Base-by-base conservation (phyloP, 768 basidiomycete genomes). In the Boletus tomentosulus region DNA sequence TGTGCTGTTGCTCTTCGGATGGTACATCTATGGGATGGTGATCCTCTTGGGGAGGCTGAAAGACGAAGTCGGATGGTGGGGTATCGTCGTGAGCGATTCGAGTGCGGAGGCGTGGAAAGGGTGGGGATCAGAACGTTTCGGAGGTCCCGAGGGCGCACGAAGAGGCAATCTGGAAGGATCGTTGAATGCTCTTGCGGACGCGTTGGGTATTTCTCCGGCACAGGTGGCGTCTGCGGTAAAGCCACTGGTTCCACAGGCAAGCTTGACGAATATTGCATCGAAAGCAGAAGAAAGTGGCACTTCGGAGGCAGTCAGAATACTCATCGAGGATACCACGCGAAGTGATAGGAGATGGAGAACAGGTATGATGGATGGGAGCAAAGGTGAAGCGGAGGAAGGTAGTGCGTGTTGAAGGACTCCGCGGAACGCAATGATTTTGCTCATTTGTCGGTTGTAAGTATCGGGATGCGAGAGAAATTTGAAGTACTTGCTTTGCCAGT, bases 191-290 rank as follows among this genome's bases (percentile, higher is more conserved):
- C 73, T 89, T 11, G 87, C 87, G 11, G 69, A 71, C 7, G 81
- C 78, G 31, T 71, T 89, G 30, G 87, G 85, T 1, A 78, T 89
- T 61, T 77, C 81, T 0, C 74, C 83, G 15, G 69, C 72, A 38
- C 81, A 85, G 35, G 71, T 89, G 1, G 85, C 87, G 3, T 74
- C 73, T 16, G 87, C 86, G 1, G 82, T 89, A 46, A 75, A 76
- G 57, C 74, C 82, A 30, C 67, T 83, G 56, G 78, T 87, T 10
- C 83, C 86, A 1, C 78, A 80, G 10, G 83, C 81, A 7, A 83
- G 79, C 35, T 64, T 87, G 48, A 78, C 81, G 9, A 83, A 80
- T 1, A 68, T 85, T 5, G 76, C 77, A 2, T 56, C 35, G 5
- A 55, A 52, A 15, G 76, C 74, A 30, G 71, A 71, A 47, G 78